These are phyloP conservation scores for Penicillium sp. DNA, from an alignment of 2,329 filamentous ascomycete genomes.

Conservation along the genomic window DNA sequence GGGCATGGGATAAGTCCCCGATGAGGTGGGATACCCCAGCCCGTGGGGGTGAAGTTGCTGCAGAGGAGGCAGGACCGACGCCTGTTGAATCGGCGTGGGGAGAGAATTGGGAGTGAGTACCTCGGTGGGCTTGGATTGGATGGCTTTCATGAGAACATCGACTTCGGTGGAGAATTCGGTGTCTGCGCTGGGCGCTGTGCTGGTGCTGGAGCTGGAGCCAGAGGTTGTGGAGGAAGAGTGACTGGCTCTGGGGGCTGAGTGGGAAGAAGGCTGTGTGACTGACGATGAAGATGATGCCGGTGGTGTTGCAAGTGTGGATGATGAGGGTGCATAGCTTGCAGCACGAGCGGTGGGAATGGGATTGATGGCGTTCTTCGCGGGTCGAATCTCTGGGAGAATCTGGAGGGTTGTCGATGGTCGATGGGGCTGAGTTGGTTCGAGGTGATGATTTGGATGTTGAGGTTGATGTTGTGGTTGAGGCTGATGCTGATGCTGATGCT, in stretches of 20 bases:
- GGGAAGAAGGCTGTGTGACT: neutral
- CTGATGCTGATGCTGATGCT: neutral
- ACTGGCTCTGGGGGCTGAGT: neutral
- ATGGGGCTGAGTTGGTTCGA: neutral
- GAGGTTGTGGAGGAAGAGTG: no score
- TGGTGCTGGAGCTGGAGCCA: no score
- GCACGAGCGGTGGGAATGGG: constrained; percentile 16
- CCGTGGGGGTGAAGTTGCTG: constrained; percentile 27
- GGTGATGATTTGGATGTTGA: neutral
- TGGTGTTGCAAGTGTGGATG: neutral
- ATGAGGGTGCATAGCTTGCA: neutral
- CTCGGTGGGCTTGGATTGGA: constrained; percentile 58
- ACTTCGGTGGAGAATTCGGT: constrained; percentile 72
- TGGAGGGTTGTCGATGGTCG: constrained; percentile 19
- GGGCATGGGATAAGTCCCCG: constrained; percentile 18
- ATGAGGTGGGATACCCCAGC: constrained; percentile 15
- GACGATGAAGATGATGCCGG: neutral
- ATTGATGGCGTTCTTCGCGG: constrained; percentile 34
- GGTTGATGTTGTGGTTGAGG: neutral
- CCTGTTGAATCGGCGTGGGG: constrained; percentile 22
- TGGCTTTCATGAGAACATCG: constrained; percentile 81
- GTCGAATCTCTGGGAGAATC: constrained; percentile 33
- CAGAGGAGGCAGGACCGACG: constrained; percentile 25
- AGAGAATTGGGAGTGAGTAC: constrained; percentile 9
- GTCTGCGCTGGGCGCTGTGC: constrained; percentile 31